Evolutionary conservation across 495 filamentous ascomycete species (phyloP).

Genomic region (Penicillium cinerascens): DNA sequence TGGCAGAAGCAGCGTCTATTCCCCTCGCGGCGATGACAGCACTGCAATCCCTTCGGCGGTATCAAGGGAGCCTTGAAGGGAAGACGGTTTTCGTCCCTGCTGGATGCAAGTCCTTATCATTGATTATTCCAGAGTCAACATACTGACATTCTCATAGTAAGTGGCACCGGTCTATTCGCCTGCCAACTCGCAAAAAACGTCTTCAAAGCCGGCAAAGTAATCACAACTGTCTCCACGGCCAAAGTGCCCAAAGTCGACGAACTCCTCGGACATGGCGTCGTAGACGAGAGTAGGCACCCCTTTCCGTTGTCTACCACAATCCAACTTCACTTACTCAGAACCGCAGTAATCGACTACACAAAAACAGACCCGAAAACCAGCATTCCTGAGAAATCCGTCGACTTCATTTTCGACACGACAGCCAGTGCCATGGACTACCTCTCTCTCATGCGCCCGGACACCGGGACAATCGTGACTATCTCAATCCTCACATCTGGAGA

Average conservation of each 20-base stretch:
- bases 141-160: slow-evolving; percentile 28
- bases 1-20: slow-evolving; percentile 43
- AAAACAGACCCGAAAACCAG: slow-evolving; percentile 36
- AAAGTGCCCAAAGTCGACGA: slow-evolving; percentile 48
- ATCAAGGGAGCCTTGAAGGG: slow-evolving; percentile 38
- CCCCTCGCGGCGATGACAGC: slow-evolving; percentile 38
- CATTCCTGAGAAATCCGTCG: slow-evolving; percentile 41
- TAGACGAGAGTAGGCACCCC: slow-evolving; percentile 25
- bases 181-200: slow-evolving; percentile 54
- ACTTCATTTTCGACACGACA: slow-evolving; percentile 54
- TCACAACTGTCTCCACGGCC: slow-evolving; percentile 50
- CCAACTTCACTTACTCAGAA: not conserved
- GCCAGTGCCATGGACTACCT: slow-evolving; percentile 30
- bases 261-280: slow-evolving; percentile 31
- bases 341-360: slow-evolving; percentile 47
- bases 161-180: slow-evolving; percentile 46
- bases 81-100: slow-evolving; percentile 56
- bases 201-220: slow-evolving; percentile 46
- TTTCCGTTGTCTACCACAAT: not conserved
- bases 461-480: slow-evolving; percentile 9
- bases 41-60: slow-evolving; percentile 40
- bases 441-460: slow-evolving; percentile 32
- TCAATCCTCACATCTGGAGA: slow-evolving; percentile 12
- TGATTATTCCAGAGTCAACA: not conserved
- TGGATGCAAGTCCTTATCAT: slow-evolving; percentile 22